Evolutionary conservation across 805 yeast species (phyloP), one percentile per base, ranked within the genome.

Genomic region (Barnettozyma wickerhamii): DNA sequence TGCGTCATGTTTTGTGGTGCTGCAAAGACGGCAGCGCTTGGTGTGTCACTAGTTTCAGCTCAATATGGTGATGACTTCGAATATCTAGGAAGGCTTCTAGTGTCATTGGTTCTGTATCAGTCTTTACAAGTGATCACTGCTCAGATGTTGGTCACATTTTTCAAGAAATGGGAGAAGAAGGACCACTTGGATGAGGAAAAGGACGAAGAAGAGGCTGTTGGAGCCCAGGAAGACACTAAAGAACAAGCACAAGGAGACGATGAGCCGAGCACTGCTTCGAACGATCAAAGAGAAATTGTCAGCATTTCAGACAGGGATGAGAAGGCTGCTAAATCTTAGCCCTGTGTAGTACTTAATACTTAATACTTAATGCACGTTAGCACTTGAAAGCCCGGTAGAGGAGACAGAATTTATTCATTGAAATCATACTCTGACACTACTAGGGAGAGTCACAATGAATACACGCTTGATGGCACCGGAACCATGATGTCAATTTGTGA

Each of bases 1-100:
- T 72, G 90, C 10, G 74, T 89, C 37, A 74, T 88, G 83, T 71
- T 87, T 44, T 86, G 95, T 62, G 95, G 95, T 10, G 91, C 95
- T 5, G 95, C 96, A 2, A 89, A 88, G 60, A 88, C 96, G 1
- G 96, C 95, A 0, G 96, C 96, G 0, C 67, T 88, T 38, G 96
- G 96, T 28, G 95, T 88, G 4, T 84, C 95, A 1, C 67, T 88
- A 37, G 71, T 84, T n/a, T 71, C 89, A 2, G 77, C 91, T 0
- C 91, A 84, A 58, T 88, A 86, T 58, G 95, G 95, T 13, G 62
- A 75, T 5, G 54, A 71, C 33, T 77, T 74, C 51, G 67, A 72
- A 9, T 68, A 77, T 49, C 64, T 87, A 47, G 96, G 95, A 14
- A 74, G 75, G 38, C 62, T 89, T 30, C 65, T 89, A 31, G 89